phyloP scores from a whole-genome alignment of 805 yeast genomes.

The Ogataea haglerorum region DNA sequence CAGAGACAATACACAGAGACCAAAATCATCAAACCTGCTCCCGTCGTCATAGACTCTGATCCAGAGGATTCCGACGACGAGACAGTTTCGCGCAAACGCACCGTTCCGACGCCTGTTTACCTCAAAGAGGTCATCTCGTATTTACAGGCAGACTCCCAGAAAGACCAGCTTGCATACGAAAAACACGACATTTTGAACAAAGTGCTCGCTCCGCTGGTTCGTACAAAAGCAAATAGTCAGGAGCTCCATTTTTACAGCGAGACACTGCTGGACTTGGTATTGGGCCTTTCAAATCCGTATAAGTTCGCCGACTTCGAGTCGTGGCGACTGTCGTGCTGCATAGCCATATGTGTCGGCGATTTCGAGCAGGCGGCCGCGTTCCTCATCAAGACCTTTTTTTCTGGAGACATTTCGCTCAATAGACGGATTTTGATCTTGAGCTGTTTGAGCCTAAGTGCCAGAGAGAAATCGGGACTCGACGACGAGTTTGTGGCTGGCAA shows the following conservation, averaged over 20 bases:
- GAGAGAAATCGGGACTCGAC: slow-evolving; percentile 64
- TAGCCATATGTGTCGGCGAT: slow-evolving; percentile 57
- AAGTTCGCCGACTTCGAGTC: slow-evolving; percentile 60
- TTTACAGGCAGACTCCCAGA: slow-evolving; percentile 42
- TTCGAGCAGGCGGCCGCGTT: slow-evolving; percentile 40
- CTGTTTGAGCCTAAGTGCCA: slow-evolving; percentile 63
- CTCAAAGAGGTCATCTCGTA: slow-evolving; percentile 67
- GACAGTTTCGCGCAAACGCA: slow-evolving; percentile 37
- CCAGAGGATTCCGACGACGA: slow-evolving; percentile 46
- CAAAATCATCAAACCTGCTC: background rate
- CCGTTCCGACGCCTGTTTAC: slow-evolving; percentile 55
- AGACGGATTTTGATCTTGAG: slow-evolving; percentile 70
- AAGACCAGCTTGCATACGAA: slow-evolving; percentile 45
- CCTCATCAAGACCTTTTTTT: slow-evolving; percentile 46
- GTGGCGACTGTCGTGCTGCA: slow-evolving; percentile 59
- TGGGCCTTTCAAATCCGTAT: slow-evolving; percentile 54
- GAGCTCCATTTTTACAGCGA: slow-evolving; percentile 61
- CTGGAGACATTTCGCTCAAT: slow-evolving; percentile 79
- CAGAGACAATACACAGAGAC: background rate
- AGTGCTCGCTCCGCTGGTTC: slow-evolving; percentile 55
- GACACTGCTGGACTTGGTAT: slow-evolving; percentile 47
- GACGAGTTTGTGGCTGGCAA: slow-evolving; percentile 45
- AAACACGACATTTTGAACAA: slow-evolving; percentile 48
- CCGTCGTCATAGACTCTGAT: slow-evolving; percentile 25
- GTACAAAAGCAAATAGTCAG: slow-evolving; percentile 60